Conservation (phyloP, 805 yeast genomes). For the Saccharomyces paradoxus region DNA sequence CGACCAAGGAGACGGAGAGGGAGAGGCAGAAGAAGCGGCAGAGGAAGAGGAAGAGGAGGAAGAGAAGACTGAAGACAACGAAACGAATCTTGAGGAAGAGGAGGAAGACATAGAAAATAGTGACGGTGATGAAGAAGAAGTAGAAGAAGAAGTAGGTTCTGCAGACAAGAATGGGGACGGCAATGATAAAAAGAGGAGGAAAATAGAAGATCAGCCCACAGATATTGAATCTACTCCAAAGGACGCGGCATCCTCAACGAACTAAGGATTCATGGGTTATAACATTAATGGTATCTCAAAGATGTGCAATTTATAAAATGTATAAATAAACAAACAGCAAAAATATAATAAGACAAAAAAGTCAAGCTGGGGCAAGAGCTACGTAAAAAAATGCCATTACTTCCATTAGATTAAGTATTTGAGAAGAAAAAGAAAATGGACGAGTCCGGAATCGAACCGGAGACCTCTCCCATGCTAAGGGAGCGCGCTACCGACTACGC, state of each 20-base stretch:
- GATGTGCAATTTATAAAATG: neutral
- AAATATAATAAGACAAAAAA: neutral
- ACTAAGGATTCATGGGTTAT: conserved; percentile 2
- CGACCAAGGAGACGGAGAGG: conserved; percentile 41
- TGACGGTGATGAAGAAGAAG: conserved; percentile 26
- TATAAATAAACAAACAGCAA: neutral
- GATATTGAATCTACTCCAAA: conserved; percentile 23
- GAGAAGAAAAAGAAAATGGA: neutral
- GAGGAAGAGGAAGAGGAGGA: conserved; percentile 35
- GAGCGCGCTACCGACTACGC: neutral
- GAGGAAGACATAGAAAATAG: conserved; percentile 26
- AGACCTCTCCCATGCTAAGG: neutral
- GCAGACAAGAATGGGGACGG: conserved; percentile 14
- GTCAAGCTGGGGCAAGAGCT: neutral
- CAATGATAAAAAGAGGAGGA: conserved; percentile 12
- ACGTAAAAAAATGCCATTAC: too few species aligned
- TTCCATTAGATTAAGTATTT: too few species aligned
- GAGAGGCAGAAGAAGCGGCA: conserved; percentile 35
- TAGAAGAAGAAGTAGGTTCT: conserved; percentile 21
- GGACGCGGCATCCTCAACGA: conserved; percentile 15
- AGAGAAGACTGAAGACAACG: conserved; percentile 33
- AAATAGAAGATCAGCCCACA: conserved; percentile 8
- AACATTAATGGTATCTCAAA: neutral
- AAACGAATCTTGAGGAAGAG: conserved; percentile 28
- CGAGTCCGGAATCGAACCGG: neutral